Conservation (phyloP, 257 asterid species). For the Eucommia ulmoides region DNA sequence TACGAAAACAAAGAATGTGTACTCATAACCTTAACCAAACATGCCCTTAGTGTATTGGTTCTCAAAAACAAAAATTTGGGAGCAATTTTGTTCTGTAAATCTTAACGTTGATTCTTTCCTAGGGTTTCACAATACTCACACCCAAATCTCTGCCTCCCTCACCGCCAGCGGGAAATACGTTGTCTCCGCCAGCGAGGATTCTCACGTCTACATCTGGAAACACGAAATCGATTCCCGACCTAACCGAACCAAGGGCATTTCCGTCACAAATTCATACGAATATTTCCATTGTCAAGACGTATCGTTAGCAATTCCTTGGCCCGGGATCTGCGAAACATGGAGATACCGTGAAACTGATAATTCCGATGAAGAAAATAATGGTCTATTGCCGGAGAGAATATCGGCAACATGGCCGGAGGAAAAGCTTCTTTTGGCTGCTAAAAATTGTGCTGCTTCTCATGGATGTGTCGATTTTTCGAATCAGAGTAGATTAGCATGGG, state of each 20-base stretch:
- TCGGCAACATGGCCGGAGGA: constrained; percentile 96
- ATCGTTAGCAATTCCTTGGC: neutral
- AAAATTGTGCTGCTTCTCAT: constrained; percentile 54
- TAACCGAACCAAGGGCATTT: neutral
- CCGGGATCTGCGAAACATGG: neutral
- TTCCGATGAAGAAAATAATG: constrained; percentile 12
- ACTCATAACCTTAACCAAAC: too few species aligned
- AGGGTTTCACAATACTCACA: neutral
- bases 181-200: neutral
- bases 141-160: neutral
- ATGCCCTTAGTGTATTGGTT: too few species aligned
- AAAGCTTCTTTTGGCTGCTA: constrained; percentile 44
- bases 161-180: neutral
- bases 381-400: constrained; percentile 61
- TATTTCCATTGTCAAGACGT: neutral
- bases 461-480: constrained; percentile 47
- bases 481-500: constrained; percentile 68
- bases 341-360: neutral
- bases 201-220: neutral
- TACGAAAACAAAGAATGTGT: too few species aligned
- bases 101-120: neutral
- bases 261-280: neutral
- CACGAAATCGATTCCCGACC: neutral
- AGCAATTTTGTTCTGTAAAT: too few species aligned
- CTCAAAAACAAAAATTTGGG: too few species aligned